A percentile compares a stretch with the other conserved stretches of the same genome.
phyloP scores from a whole-genome alignment of 148 eudicot genomes.

The Chenopodium album region DNA sequence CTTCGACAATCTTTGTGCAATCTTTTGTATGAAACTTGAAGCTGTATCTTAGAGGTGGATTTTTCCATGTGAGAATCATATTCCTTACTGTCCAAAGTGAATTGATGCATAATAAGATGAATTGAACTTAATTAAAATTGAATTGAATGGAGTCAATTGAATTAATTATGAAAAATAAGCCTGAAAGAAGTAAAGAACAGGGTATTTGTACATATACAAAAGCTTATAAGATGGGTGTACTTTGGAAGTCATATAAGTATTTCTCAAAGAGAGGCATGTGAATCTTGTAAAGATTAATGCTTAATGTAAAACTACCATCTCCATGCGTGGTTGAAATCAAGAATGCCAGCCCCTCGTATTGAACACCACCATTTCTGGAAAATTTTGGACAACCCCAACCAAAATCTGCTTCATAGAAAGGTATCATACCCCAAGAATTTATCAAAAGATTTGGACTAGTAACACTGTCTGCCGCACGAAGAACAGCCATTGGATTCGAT shows the following conservation, averaged over 20 bases:
- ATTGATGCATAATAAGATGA: too few species aligned
- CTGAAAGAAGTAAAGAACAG: too few species aligned
- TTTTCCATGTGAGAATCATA: too few species aligned
- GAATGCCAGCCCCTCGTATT: slow-evolving; percentile 27
- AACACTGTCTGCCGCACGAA: slow-evolving; percentile 19
- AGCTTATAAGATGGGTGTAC: too few species aligned
- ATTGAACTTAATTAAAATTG: too few species aligned
- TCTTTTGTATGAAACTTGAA: too few species aligned
- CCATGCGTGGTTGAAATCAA: slow-evolving; percentile 24
- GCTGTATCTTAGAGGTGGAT: too few species aligned
- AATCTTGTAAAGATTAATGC: slow-evolving; percentile 23
- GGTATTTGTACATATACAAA: too few species aligned
- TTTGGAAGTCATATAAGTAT: slow-evolving; percentile 13
- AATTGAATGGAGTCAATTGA: too few species aligned
- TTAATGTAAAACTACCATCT: slow-evolving; percentile 32
- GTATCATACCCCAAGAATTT: slow-evolving; percentile 32
- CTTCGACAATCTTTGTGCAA: too few species aligned
- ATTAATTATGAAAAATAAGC: too few species aligned
- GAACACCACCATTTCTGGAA: slow-evolving; percentile 26
- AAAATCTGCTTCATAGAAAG: slow-evolving; percentile 26
- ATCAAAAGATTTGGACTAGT: slow-evolving; percentile 29
- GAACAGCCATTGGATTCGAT: slow-evolving; percentile 14
- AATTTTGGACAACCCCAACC: slow-evolving; percentile 33
- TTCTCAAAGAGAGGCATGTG: slow-evolving; percentile 27
- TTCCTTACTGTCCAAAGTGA: too few species aligned